Evolutionary conservation across 805 yeast genomes (phyloP).

Genomic region (Ogataea zsoltii): DNA sequence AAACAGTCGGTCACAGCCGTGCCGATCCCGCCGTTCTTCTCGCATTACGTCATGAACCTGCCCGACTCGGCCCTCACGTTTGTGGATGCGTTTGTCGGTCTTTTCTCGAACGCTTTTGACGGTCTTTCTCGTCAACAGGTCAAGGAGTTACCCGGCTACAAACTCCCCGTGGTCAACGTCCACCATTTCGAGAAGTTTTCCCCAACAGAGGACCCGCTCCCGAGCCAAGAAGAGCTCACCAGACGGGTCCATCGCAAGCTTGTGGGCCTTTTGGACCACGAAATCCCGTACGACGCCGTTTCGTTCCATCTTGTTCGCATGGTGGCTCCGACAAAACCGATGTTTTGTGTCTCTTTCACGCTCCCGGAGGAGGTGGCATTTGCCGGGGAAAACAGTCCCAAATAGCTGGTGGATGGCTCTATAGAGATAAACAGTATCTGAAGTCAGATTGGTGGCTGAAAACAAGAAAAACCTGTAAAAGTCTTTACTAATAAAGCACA

Average conservation of each 20-base stretch:
- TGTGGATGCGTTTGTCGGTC: slow-evolving; percentile 72
- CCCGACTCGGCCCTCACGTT: slow-evolving; percentile 93
- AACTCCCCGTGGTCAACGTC: slow-evolving; percentile 76
- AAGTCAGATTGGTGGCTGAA: too few relatives aligned
- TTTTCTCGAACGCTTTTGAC: slow-evolving; percentile 47
- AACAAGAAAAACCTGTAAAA: too few relatives aligned
- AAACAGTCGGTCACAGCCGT: slow-evolving; percentile 23
- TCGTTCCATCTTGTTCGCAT: slow-evolving; percentile 83
- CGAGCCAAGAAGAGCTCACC: slow-evolving; percentile 65
- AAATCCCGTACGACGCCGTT: slow-evolving; percentile 49
- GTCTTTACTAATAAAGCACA: too few relatives aligned
- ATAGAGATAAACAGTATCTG: too few relatives aligned
- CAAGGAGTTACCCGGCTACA: slow-evolving; percentile 44
- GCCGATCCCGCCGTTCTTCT: slow-evolving; percentile 53
- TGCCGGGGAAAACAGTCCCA: too few relatives aligned
- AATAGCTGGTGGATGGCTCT: too few relatives aligned
- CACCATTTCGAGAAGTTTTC: slow-evolving; percentile 91
- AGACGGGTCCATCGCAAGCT: slow-evolving; percentile 62
- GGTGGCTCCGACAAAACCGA: slow-evolving; percentile 96
- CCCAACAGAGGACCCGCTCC: slow-evolving; percentile 67
- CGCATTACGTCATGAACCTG: slow-evolving; percentile 90
- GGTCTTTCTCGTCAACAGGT: slow-evolving; percentile 39
- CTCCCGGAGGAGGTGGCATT: slow-evolving; percentile 72
- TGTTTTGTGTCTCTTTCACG: slow-evolving; percentile 84
- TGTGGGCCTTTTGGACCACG: slow-evolving; percentile 45